These are phyloP conservation scores for Sporothrix brunneoviolacea DNA, from an alignment of 2,329 filamentous ascomycete genomes.

Conservation along the genomic window DNA sequence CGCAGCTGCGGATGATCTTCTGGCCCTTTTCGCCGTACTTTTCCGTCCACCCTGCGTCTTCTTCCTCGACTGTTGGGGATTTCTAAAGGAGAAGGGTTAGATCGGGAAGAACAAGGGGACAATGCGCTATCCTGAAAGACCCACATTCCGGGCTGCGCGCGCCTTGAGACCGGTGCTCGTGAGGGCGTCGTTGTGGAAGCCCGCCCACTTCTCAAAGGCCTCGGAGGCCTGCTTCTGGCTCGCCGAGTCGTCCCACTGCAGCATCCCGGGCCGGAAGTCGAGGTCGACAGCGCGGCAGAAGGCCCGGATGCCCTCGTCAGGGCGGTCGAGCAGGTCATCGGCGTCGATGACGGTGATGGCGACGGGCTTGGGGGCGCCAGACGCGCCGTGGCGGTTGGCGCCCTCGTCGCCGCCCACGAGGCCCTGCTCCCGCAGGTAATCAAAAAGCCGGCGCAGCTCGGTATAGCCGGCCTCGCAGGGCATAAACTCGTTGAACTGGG, in stretches of 20 bases:
- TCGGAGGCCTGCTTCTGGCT: slow-evolving; percentile 61
- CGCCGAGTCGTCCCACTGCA: slow-evolving; percentile 74
- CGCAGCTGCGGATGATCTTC: slow-evolving; percentile 61
- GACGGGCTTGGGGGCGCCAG: no score
- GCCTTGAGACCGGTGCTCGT: slow-evolving; percentile 70
- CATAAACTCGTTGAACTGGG: slow-evolving; percentile 82
- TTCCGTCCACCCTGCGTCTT: slow-evolving; percentile 64
- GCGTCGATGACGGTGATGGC: slow-evolving; percentile 87
- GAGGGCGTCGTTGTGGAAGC: slow-evolving; percentile 94
- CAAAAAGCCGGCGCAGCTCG: slow-evolving; percentile 80
- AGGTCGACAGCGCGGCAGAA: slow-evolving; percentile 80
- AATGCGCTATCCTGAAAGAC: no score
- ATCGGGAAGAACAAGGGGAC: no score
- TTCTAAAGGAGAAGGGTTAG: no score
- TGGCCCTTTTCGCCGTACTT: slow-evolving; percentile 69
- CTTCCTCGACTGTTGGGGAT: slow-evolving; percentile 55
- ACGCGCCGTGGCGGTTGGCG: no score
- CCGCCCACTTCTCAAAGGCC: slow-evolving; percentile 93
- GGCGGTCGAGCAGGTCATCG: slow-evolving; percentile 86
- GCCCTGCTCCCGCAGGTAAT: slow-evolving; percentile 65
- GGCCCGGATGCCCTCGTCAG: slow-evolving; percentile 63
- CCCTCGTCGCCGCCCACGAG: slow-evolving; percentile 64
- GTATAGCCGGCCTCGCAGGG: slow-evolving; percentile 83
- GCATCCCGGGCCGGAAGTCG: slow-evolving; percentile 69
- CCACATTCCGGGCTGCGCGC: no score